Base-by-base conservation (phyloP, 2,329 filamentous ascomycete genomes). In the Thielaviopsis populi region DNA sequence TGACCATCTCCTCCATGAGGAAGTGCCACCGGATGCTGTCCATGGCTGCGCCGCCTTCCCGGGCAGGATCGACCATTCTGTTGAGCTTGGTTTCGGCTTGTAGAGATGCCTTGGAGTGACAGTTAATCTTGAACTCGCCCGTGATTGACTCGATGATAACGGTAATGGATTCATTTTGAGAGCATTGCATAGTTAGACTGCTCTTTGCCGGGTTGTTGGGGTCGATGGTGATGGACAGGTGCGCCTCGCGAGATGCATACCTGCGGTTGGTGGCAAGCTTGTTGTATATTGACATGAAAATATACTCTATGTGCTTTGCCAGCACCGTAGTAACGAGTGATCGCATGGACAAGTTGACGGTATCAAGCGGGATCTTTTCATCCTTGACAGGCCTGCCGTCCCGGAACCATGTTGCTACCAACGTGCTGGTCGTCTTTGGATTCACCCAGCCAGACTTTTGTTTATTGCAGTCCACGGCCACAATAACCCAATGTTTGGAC, bases 401-500 rank as follows among this genome's bases (percentile, higher is more conserved):
- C 65, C 89, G 84, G 73, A 95, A 91, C 92, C 94, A 99, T 68
- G 89, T 85, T 46, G 86, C 75, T 1, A 76, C 79, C 56, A 94
- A 72, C 59, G 73, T 74, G 68, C 83, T 87, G 0, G 80, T 75
- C 1, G 74, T 69, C 65, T 75, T 78, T 3, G 75, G 70, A 61
- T 79, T 75, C 1, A 72, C 67, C 13, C 72, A 69, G 13, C 69
- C 73, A 10, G 73, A 71, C 65, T 77, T 79, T 63, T 76, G 78
- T 62, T 75, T 78, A 40, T 86, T 86, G 70, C 85, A 91, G 66
- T 84, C 80, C 42, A 96, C 82, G 10, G 91, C 91, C 61, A 99
- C 78, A 68, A 97, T 86, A 59, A 99, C 79, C 92, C 94, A 99
- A 72, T 85, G 95, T 76, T 95, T 96, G 17, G 82, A 79, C 0